phyloP scores from a whole-genome alignment of 495 filamentous ascomycete species.

The Acidomyces sp. region DNA sequence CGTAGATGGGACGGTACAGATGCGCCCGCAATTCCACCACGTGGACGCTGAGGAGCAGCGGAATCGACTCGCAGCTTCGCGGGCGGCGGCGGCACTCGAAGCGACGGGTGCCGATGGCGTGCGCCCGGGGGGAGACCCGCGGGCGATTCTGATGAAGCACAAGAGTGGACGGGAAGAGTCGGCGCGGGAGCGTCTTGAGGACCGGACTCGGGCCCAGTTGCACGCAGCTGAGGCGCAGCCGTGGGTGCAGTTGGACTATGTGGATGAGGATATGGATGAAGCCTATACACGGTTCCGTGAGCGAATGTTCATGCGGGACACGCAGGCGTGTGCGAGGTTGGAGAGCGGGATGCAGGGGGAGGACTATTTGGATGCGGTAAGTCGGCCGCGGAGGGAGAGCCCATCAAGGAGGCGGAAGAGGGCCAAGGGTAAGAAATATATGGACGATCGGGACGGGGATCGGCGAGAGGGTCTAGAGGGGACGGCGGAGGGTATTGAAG shows the following conservation, averaged over 20 bases:
- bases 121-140: constrained; percentile 37
- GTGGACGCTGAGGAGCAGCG: constrained; percentile 53
- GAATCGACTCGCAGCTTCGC: constrained; percentile 19
- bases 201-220: constrained; percentile 27
- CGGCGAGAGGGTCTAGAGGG: too few species aligned
- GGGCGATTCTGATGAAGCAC: constrained; percentile 53
- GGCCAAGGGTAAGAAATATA: too few species aligned
- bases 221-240: constrained; percentile 52
- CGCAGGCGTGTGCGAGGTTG: constrained; percentile 37
- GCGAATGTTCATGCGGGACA: constrained; percentile 44
- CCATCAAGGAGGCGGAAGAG: constrained; percentile 29
- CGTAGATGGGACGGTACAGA: constrained; percentile 54
- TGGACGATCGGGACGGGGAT: too few species aligned
- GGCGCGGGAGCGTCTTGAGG: constrained; percentile 37
- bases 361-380: constrained; percentile 53
- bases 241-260: constrained; percentile 51
- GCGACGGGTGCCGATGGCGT: constrained; percentile 3
- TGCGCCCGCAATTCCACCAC: constrained; percentile 64
- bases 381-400: constrained; percentile 44
- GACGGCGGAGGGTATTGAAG: too few species aligned
- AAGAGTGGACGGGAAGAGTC: constrained; percentile 45
- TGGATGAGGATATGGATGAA: constrained; percentile 52
- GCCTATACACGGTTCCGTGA: constrained; percentile 50
- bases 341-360: constrained; percentile 41
- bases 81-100: constrained; percentile 15